Evolutionary conservation across 352 stramenopile genomes (phyloP).

Genomic region (Phytopythium delawarense): DNA sequence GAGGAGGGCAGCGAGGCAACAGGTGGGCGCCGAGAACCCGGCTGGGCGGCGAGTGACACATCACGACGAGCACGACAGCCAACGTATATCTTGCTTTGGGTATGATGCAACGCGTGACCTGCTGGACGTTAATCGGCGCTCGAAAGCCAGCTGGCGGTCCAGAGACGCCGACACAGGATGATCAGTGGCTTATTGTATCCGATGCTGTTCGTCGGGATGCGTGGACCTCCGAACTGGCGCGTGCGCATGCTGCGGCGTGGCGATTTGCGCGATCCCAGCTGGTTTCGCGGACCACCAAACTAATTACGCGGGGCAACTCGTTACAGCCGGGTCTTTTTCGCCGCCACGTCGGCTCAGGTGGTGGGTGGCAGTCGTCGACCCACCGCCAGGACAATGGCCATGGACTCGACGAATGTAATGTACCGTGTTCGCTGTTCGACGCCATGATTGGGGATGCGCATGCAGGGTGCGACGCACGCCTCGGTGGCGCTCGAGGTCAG

Average conservation of each 20-base stretch:
- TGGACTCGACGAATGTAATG: too few species aligned
- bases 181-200: too few species aligned
- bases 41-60: not conserved
- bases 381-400: too few species aligned
- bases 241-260: not conserved
- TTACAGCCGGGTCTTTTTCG: not conserved
- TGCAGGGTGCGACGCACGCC: not conserved
- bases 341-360: not conserved
- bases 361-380: not conserved
- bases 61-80: not conserved
- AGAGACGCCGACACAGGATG: too few species aligned
- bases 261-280: not conserved
- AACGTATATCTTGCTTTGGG: not conserved
- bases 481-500: not conserved
- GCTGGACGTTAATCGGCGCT: not conserved
- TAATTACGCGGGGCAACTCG: not conserved
- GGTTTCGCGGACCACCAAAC: not conserved
- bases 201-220: not conserved
- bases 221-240: conserved; percentile 1
- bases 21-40: not conserved
- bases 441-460: too few species aligned
- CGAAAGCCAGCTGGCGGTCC: not conserved
- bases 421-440: not conserved
- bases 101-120: not conserved
- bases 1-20: not conserved